phyloP scores from a whole-genome alignment of 345 rosid genomes.

The Odontarrhena argentea region DNA sequence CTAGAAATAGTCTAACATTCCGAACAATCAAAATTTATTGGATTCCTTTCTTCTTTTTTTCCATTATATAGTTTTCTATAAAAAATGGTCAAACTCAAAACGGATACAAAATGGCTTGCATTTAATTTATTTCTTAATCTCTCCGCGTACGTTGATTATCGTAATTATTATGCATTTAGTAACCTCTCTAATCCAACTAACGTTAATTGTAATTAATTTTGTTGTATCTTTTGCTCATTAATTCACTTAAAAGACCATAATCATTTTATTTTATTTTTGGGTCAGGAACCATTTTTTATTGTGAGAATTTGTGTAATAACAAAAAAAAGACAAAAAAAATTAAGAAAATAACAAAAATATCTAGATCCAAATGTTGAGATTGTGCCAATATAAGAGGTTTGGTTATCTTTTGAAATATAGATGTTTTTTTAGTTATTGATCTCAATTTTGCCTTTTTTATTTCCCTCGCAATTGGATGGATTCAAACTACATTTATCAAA shows the following conservation, averaged over 20 bases:
- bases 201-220: not conserved
- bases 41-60: not conserved
- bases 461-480: too few relatives aligned
- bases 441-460: too few relatives aligned
- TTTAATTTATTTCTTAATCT: constrained; percentile 4
- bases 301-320: too few relatives aligned
- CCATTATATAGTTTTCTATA: not conserved
- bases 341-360: too few relatives aligned
- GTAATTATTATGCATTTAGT: constrained; percentile 6
- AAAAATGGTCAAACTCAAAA: not conserved
- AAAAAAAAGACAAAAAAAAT: too few relatives aligned
- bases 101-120: not conserved
- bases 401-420: too few relatives aligned
- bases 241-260: not conserved
- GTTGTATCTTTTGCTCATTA: constrained; percentile 3
- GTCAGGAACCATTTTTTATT: too few relatives aligned
- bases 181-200: constrained; percentile 1
- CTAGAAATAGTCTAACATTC: not conserved
- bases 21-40: constrained; percentile 9
- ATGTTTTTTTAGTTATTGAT: too few relatives aligned
- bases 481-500: too few relatives aligned
- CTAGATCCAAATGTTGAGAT: too few relatives aligned
- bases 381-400: too few relatives aligned
- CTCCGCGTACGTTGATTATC: not conserved
- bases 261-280: not conserved